These are phyloP conservation scores for Scheffersomyces cryptocercus DNA, from an alignment of 1,139 yeast species.

Conservation along the genomic window DNA sequence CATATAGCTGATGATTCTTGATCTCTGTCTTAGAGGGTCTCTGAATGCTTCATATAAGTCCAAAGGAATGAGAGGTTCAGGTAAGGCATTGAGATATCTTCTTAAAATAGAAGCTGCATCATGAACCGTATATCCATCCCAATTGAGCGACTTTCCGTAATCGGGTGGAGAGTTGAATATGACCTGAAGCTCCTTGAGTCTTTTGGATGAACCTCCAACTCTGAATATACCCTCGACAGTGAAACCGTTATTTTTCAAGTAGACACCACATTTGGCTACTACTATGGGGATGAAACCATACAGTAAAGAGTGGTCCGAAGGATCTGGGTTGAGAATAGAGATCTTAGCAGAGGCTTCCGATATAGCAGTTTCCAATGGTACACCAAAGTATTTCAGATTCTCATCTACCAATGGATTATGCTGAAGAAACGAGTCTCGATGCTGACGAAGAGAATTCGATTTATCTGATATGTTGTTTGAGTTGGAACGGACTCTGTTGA, in stretches of 20 bases:
- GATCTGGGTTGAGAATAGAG: conserved; percentile 55
- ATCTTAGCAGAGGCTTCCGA: conserved; percentile 75
- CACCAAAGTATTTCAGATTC: conserved; percentile 77
- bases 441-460: conserved; percentile 46
- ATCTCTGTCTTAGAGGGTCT: conserved; percentile 66
- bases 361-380: conserved; percentile 69
- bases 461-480: conserved; percentile 36
- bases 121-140: conserved; percentile 97
- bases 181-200: conserved; percentile 83
- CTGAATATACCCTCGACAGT: conserved; percentile 89
- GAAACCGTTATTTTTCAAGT: conserved; percentile 72
- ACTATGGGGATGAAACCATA: conserved; percentile 84
- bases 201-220: conserved; percentile 87
- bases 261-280: conserved; percentile 95
- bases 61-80: conserved; percentile 89
- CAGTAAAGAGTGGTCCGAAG: conserved; percentile 53
- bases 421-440: conserved; percentile 56
- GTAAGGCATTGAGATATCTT: conserved; percentile 81
- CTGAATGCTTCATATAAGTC: conserved; percentile 77
- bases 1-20: conserved; percentile 62
- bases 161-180: conserved; percentile 85
- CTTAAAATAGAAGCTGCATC: conserved; percentile 93
- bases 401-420: conserved; percentile 46
- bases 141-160: conserved; percentile 80
- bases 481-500: conserved; percentile 41